phyloP scores from a whole-genome alignment of 371 early-diverging fungal genomes.

The Amoeboaphelidium occidentale region DNA sequence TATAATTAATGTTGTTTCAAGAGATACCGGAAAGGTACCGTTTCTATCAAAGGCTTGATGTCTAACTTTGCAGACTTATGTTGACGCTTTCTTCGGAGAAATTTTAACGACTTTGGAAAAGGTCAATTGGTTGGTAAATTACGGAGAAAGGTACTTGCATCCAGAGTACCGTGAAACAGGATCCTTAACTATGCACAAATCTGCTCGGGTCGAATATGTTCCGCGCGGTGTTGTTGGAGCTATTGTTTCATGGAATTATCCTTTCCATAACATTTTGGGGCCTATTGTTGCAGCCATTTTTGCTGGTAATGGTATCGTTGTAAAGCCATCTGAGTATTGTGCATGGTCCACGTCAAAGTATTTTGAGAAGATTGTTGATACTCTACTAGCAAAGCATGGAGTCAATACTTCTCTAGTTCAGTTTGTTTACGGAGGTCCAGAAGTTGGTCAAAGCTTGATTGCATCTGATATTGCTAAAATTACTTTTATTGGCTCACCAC shows the following conservation, averaged over 20 bases:
- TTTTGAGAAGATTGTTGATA: slow-evolving; percentile 30
- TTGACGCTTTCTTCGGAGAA: slow-evolving; percentile 64
- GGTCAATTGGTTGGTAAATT: slow-evolving; percentile 49
- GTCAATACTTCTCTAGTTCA: slow-evolving; percentile 48
- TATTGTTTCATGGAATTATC: slow-evolving; percentile 60
- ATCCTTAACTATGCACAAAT: slow-evolving; percentile 45
- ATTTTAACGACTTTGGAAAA: slow-evolving; percentile 52
- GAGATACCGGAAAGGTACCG: slow-evolving; percentile 56
- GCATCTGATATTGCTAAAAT: slow-evolving; percentile 35
- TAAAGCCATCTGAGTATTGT: slow-evolving; percentile 60
- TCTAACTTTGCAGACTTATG: slow-evolving; percentile 2
- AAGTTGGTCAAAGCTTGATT: slow-evolving; percentile 46
- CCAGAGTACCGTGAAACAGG: slow-evolving; percentile 41
- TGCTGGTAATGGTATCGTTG: slow-evolving; percentile 55
- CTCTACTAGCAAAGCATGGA: slow-evolving; percentile 36
- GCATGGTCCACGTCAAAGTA: slow-evolving; percentile 44
- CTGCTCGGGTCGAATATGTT: slow-evolving; percentile 43
- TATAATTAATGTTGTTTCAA: slow-evolving; percentile 42
- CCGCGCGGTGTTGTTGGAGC: slow-evolving; percentile 57
- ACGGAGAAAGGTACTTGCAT: slow-evolving; percentile 41
- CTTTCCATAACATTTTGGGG: slow-evolving; percentile 26
- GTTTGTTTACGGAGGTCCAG: slow-evolving; percentile 50
- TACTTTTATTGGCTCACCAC: slow-evolving; percentile 61
- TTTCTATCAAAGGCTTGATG: background rate
- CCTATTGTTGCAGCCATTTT: slow-evolving; percentile 59